Conservation (phyloP, 2,329 filamentous ascomycete genomes). For the Colletotrichum higginsianum region DNA sequence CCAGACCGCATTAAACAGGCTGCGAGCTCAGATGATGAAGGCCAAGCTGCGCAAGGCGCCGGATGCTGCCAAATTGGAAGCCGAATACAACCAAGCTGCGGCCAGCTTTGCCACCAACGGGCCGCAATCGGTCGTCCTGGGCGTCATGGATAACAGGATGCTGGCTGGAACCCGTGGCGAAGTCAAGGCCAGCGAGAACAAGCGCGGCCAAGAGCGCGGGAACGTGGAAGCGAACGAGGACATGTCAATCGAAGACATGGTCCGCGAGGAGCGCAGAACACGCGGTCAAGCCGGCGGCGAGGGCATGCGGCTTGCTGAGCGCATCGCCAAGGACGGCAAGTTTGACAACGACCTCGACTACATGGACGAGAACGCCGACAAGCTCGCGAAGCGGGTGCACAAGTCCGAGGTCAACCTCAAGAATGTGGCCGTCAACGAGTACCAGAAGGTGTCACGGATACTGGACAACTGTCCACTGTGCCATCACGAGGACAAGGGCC, state of each 20-base stretch:
- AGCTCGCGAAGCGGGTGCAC: conserved; percentile 88
- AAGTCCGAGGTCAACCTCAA: conserved; percentile 91
- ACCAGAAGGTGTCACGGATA: conserved; percentile 89
- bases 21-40: conserved; percentile 96
- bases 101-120: conserved; percentile 71
- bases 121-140: conserved; percentile 82
- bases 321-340: conserved; percentile 92
- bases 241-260: conserved; percentile 97
- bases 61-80: conserved; percentile 82
- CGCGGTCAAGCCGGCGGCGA: conserved; percentile 84
- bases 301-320: conserved; percentile 85
- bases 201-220: conserved; percentile 87
- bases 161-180: conserved; percentile 82
- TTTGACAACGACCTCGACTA: conserved; percentile 96
- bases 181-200: conserved; percentile 83
- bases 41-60: conserved; percentile 87
- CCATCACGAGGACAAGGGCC: conserved; percentile 85
- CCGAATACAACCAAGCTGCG: conserved; percentile 84
- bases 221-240: conserved; percentile 92
- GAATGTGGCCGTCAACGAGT: conserved; percentile 88
- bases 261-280: conserved; percentile 91
- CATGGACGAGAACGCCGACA: conserved; percentile 95
- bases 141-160: conserved; percentile 91
- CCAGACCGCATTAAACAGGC: conserved; percentile 85
- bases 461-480: conserved; percentile 92